Evolutionary conservation across 2,329 filamentous ascomycete species (phyloP), one percentile per base, ranked within the genome.

Genomic region (Clarireedia sp.): DNA sequence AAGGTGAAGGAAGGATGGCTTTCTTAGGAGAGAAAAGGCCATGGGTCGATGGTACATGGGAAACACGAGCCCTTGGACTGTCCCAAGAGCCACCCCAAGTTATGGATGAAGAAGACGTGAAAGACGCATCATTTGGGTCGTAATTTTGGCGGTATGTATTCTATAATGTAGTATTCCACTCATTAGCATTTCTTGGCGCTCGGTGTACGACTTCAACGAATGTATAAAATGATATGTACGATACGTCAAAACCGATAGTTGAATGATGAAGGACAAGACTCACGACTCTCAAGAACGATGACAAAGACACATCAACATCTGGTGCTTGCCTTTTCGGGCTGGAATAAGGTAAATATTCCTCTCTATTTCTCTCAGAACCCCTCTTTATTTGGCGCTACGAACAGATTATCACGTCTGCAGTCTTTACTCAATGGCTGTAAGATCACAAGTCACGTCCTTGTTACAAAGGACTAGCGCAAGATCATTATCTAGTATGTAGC

Each of bases 21-120:
- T 86, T 97, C 59, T 76, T 99, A 3, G 92, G 92, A 38, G 86
- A 92, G 74, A 87, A 85, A 74, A 89, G 88, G 69, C 78, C 85
- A 10, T 96, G 89, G 85, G 81, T 86, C 23, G 84, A 89, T 62
- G 78, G 75, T 23, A 73, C 75, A 14, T 97, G 92, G 92, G 79
- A 81, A 52, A 75, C 90, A 24, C 81, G 82, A 58, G 87, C 92
- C 68, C 82, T 96, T 73, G 80, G 77, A 6, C 85, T 91, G 66
- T 75, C 83, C 57, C 75, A 79, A 55, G 74, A 56, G 41, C 67
- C 62, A 37, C 54, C 60, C 8, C 68, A 66, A 56, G 63, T 58
- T 58, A 62, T 53, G 53, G 64, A 57, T 66, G 68, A 65, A 37
- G 64, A 57, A 19, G 59, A 64, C 57, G 61, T 61, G 9, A 64